Evolutionary conservation across 2,329 filamentous ascomycete species (phyloP), one percentile per base, ranked within the genome.

Genomic region (Colletotrichum eremochloae): DNA sequence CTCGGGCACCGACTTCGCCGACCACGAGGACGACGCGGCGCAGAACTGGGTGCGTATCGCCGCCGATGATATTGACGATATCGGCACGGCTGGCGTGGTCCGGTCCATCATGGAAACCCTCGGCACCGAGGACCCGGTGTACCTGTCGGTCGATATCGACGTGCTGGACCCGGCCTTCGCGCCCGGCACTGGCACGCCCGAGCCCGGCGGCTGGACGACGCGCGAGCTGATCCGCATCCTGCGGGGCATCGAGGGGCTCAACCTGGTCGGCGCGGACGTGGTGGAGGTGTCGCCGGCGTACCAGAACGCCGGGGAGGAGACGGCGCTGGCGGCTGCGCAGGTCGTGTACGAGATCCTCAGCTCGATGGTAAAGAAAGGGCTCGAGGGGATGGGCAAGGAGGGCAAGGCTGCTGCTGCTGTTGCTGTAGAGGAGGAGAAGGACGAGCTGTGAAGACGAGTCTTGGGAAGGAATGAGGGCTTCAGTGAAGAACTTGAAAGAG

Each of bases 191-290:
- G 95, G 95, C 1, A 97, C 95, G 0, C 95, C 95, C 0, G 95
- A 97, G 84, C 93, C 94, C 0, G 95, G 95, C 69, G 95, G 95
- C 48, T 97, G 95, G 95, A 96, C 94, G 7, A 97, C 93, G 29
- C 86, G 95, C 63, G 95, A 97, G 84, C 85, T 97, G 76, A 96
- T 97, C 75, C 86, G 93, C 15, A 94, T 97, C 70, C 82, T 97
- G 79, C 86, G 94, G 42, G 94, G 94, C 0, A 88, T 97, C 53
- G 95, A 97, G 83, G 89, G 86, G 0, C 81, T 97, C 80, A 97
- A 97, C 79, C 84, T 97, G 5, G 93, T 97, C 4, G 95, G 94
- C 1, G 95, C 94, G 0, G 95, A 97, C 82, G 89, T 97, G 61
- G 95, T 98, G 6, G 95, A 97, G 85, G 94, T 97, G 11, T 90